Percentiles rank a stretch among this genome's conserved stretches.
Evolutionary conservation across 768 basidiomycete genomes (phyloP).

Genomic region (Hypsizygus marmoreus): DNA sequence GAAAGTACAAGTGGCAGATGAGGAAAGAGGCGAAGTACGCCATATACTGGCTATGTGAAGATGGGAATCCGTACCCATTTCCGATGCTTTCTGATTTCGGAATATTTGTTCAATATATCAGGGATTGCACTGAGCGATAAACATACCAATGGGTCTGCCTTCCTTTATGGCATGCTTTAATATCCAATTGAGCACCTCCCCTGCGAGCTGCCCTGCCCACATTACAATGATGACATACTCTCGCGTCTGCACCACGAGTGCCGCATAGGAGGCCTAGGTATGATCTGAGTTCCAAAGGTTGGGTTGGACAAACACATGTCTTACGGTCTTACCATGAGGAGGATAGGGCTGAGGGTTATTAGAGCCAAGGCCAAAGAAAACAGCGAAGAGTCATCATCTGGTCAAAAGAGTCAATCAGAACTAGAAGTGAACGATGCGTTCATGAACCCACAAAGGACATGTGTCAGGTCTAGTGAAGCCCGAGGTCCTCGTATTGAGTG

Average conservation of each 20-base stretch:
- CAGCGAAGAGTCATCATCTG: slow-evolving; percentile 65
- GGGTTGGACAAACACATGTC: slow-evolving; percentile 3
- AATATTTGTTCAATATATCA: no score
- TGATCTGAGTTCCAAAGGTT: not conserved
- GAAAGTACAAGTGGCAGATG: slow-evolving; percentile 68
- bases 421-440: not conserved
- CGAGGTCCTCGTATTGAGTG: not conserved
- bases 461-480: slow-evolving; percentile 63
- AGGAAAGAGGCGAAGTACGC: slow-evolving; percentile 82
- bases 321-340: slow-evolving; percentile 59
- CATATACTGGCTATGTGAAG: slow-evolving; percentile 91
- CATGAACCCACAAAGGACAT: slow-evolving; percentile 57
- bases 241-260: slow-evolving; percentile 70
- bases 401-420: not conserved
- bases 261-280: slow-evolving; percentile 77
- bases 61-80: slow-evolving; percentile 84
- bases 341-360: slow-evolving; percentile 67
- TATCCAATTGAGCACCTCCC: slow-evolving; percentile 69
- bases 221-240: slow-evolving; percentile 80
- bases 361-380: slow-evolving; percentile 61
- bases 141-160: slow-evolving; percentile 65
- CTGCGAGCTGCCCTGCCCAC: slow-evolving; percentile 79
- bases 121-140: not conserved
- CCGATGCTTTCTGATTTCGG: slow-evolving; percentile 50
- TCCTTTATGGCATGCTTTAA: slow-evolving; percentile 70